phyloP scores from a whole-genome alignment of 2,329 filamentous ascomycete species.

The Stachybotrys chartarum region DNA sequence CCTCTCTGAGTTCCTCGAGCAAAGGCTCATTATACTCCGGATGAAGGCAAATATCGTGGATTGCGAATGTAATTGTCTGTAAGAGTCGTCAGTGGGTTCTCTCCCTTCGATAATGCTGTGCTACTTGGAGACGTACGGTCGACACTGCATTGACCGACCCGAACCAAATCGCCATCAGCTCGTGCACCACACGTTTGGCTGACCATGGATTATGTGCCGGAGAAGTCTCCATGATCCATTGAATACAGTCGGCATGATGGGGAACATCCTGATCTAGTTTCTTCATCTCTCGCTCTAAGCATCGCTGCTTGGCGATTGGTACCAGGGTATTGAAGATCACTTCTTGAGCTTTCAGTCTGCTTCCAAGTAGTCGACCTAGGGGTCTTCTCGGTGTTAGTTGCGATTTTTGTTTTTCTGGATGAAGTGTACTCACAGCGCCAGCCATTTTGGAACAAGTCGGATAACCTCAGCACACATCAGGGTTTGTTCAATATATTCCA shows the following conservation, averaged over 20 bases:
- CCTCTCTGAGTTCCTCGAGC: slow-evolving; percentile 1
- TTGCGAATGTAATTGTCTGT: slow-evolving; percentile 1
- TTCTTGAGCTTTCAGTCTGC: neutral
- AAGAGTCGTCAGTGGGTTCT: neutral
- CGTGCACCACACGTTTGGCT: neutral
- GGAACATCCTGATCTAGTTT: neutral
- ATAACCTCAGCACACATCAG: neutral
- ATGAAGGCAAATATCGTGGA: slow-evolving; percentile 2
- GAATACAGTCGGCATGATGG: slow-evolving; percentile 1
- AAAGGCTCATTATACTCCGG: slow-evolving; percentile 2
- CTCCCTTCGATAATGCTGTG: neutral
- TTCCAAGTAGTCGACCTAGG: too few relatives aligned
- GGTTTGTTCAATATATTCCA: slow-evolving; percentile 1
- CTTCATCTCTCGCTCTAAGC: neutral
- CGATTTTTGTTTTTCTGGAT: too few relatives aligned
- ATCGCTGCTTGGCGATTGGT: neutral
- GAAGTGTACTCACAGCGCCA: neutral
- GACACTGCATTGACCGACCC: slow-evolving; percentile 1
- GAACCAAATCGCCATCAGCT: slow-evolving; percentile 3
- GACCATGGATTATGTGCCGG: slow-evolving; percentile 2
- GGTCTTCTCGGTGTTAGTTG: too few relatives aligned
- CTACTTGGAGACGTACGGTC: neutral
- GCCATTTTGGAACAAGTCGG: neutral
- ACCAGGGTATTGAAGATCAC: neutral
- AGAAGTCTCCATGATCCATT: slow-evolving; percentile 4